These are phyloP conservation scores for Sporobolus alterniflorus DNA, from an alignment of 202 grass and related monocot species.

Conservation along the genomic window DNA sequence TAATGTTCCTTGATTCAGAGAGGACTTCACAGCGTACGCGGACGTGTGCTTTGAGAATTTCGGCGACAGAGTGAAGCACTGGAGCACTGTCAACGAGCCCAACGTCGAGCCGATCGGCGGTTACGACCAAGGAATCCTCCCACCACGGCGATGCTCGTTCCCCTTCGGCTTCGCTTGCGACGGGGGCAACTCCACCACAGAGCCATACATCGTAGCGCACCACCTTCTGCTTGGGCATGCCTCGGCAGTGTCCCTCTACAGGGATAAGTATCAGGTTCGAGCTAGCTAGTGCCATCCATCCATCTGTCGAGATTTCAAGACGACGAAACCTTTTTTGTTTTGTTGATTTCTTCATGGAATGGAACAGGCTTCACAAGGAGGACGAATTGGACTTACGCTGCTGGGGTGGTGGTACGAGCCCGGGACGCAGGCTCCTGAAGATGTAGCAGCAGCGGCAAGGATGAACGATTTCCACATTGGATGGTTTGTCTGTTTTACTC, in stretches of 20 bases:
- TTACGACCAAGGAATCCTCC: conserved; percentile 59
- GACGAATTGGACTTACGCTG: conserved; percentile 74
- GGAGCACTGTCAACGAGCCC: conserved; percentile 85
- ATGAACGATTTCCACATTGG: conserved; percentile 93
- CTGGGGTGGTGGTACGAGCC: conserved; percentile 83
- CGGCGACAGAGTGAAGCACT: conserved; percentile 82
- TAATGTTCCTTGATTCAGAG: conserved; percentile 47
- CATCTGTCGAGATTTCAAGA: background rate
- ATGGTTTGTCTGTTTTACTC: conserved; percentile 82
- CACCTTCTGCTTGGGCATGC: conserved; percentile 87
- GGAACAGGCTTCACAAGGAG: conserved; percentile 75
- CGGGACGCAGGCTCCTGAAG: conserved; percentile 55
- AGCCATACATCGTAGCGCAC: conserved; percentile 75
- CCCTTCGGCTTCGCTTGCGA: conserved; percentile 66
- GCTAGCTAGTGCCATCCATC: background rate
- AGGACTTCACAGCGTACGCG: conserved; percentile 82
- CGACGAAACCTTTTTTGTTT: background rate
- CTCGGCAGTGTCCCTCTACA: conserved; percentile 77
- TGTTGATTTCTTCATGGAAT: conserved; percentile 36
- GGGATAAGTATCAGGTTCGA: conserved; percentile 81
- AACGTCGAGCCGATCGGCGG: conserved; percentile 79
- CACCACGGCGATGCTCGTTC: conserved; percentile 74
- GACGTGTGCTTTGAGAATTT: conserved; percentile 95
- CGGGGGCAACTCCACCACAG: conserved; percentile 75
- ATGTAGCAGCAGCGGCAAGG: conserved; percentile 72